Conservation (phyloP, 2,329 filamentous ascomycete species). For the Aspergillus phoenicis region DNA sequence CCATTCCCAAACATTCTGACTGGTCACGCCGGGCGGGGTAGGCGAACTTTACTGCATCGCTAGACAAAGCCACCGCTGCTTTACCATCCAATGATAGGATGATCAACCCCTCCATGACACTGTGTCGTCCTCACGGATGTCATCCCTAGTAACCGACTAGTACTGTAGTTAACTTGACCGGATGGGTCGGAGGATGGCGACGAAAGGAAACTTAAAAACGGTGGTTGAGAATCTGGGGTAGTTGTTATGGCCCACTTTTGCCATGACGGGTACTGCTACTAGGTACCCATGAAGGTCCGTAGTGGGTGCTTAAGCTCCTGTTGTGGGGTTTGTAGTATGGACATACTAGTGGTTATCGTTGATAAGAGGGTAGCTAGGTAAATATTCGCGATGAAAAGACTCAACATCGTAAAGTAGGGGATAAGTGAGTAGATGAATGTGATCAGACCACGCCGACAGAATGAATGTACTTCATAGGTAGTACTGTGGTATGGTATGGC, state of each 20-base stretch:
- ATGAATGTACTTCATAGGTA: no score
- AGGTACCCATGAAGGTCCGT: not conserved
- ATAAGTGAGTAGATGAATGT: not conserved
- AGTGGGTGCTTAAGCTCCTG: not conserved
- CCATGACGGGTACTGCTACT: not conserved
- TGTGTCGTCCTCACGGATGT: not conserved
- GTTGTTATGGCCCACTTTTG: not conserved
- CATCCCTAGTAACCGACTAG: not conserved
- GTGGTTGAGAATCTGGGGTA: not conserved
- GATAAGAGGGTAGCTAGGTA: not conserved
- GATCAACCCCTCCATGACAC: not conserved
- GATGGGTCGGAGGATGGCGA: not conserved
- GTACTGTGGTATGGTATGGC: no score
- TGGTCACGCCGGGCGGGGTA: constrained; percentile 12
- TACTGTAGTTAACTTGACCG: not conserved
- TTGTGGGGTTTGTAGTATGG: not conserved
- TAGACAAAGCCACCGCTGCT: constrained; percentile 2
- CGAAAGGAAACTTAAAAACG: not conserved
- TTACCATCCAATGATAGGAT: not conserved
- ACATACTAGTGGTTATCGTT: not conserved
- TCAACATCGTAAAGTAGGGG: not conserved
- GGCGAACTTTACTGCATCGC: constrained; percentile 8
- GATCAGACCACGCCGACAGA: constrained; percentile 1
- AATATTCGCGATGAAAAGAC: not conserved
- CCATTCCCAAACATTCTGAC: not conserved